Percentiles rank a stretch among this genome's conserved stretches.
These are phyloP conservation scores for Lachnellula cervina DNA, from an alignment of 2,329 filamentous ascomycete species.

Conservation along the genomic window DNA sequence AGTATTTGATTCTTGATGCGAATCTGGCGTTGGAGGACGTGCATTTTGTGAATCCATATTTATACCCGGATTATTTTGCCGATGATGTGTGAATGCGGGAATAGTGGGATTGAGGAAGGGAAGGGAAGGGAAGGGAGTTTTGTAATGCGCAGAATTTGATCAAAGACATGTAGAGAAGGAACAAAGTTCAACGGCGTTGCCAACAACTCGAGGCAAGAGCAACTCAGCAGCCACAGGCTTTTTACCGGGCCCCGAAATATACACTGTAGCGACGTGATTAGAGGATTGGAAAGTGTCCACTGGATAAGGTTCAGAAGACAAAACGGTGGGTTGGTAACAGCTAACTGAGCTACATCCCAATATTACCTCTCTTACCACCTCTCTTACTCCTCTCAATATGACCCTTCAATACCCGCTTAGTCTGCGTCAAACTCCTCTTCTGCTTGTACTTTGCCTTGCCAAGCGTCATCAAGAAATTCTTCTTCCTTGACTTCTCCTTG, in stretches of 20 bases:
- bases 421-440: slow-evolving; percentile 87
- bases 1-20: not conserved
- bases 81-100: not conserved
- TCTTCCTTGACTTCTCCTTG: slow-evolving; percentile 91
- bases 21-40: not conserved
- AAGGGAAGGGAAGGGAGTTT: not conserved
- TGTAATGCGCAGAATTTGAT: not conserved
- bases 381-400: slow-evolving; percentile 80
- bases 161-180: too few species aligned
- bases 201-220: too few species aligned
- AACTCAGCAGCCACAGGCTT: too few species aligned
- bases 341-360: slow-evolving; percentile 25
- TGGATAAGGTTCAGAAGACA: not conserved
- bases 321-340: not conserved
- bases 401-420: slow-evolving; percentile 70
- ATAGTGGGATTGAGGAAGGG: not conserved
- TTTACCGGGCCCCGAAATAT: too few species aligned
- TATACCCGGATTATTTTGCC: not conserved
- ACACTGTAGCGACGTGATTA: not conserved
- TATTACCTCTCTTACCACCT: slow-evolving; percentile 76
- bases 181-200: too few species aligned
- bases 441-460: slow-evolving; percentile 95
- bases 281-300: not conserved
- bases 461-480: slow-evolving; percentile 98
- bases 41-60: not conserved